phyloP scores from a whole-genome alignment of 768 basidiomycete species.

The Pleurotus platypus region DNA sequence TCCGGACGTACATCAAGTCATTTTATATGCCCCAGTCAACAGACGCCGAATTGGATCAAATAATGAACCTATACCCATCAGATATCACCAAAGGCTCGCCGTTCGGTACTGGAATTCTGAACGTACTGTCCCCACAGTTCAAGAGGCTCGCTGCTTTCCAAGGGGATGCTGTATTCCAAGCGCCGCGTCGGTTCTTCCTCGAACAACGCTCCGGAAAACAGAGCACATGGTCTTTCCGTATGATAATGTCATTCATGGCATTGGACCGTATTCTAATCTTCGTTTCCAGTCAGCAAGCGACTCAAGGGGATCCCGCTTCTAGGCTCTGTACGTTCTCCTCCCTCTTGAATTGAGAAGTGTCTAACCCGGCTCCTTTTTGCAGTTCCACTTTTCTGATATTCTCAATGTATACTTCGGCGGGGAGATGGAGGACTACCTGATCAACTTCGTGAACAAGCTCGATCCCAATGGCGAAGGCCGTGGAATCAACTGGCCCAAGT shows the following conservation, averaged over 20 bases:
- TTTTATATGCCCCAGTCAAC: slow-evolving; percentile 22
- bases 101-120: slow-evolving; percentile 41
- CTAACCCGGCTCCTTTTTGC: neutral
- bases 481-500: slow-evolving; percentile 41
- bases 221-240: slow-evolving; percentile 38
- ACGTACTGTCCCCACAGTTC: slow-evolving; percentile 43
- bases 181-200: slow-evolving; percentile 44
- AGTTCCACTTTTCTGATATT: slow-evolving; percentile 44
- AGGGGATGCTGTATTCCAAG: slow-evolving; percentile 50
- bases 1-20: slow-evolving; percentile 24
- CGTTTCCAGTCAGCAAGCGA: slow-evolving; percentile 38
- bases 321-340: slow-evolving; percentile 33
- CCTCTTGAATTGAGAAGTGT: neutral
- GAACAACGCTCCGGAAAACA: slow-evolving; percentile 30
- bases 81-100: slow-evolving; percentile 46
- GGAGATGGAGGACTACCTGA: slow-evolving; percentile 43
- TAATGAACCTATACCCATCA: slow-evolving; percentile 33
- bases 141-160: slow-evolving; percentile 48
- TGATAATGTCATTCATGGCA: slow-evolving; percentile 11
- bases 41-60: slow-evolving; percentile 20
- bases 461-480: slow-evolving; percentile 36
- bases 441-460: slow-evolving; percentile 38
- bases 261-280: neutral
- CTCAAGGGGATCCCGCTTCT: slow-evolving; percentile 37
- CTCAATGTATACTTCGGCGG: slow-evolving; percentile 35